These are phyloP conservation scores for Globisporangium ultimum DNA, from an alignment of 352 stramenopile genomes.

Conservation along the genomic window DNA sequence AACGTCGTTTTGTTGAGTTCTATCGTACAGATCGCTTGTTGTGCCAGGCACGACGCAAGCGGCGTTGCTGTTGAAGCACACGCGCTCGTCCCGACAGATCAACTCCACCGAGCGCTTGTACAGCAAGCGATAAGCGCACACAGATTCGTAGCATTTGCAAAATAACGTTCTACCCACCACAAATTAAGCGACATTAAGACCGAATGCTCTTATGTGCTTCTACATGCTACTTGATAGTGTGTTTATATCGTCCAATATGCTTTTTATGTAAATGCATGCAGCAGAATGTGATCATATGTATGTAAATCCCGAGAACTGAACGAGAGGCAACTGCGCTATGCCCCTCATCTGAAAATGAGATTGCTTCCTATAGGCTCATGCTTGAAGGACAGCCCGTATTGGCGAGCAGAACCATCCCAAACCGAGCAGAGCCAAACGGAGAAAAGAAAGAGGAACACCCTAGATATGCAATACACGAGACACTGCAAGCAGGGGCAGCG, in stretches of 20 bases:
- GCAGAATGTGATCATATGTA: background rate
- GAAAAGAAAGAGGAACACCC: background rate
- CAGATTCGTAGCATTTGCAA: too few relatives aligned
- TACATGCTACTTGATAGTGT: too few relatives aligned
- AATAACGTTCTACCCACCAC: background rate
- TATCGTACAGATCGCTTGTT: constrained; percentile 48
- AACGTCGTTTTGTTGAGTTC: constrained; percentile 5
- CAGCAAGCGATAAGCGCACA: constrained; percentile 28
- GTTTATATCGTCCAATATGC: too few relatives aligned
- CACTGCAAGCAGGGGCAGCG: background rate
- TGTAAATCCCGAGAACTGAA: constrained; percentile 21
- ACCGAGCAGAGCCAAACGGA: constrained; percentile 33
- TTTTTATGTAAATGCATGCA: too few relatives aligned
- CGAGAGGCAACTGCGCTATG: constrained; percentile 13
- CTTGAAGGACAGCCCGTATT: constrained; percentile 33
- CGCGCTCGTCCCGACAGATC: constrained; percentile 72
- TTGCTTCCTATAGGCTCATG: constrained; percentile 29
- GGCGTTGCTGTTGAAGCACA: constrained; percentile 73
- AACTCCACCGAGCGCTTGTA: constrained; percentile 74
- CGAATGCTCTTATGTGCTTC: too few relatives aligned
- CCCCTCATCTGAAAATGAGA: constrained; percentile 21
- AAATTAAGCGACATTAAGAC: too few relatives aligned
- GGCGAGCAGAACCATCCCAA: constrained; percentile 29
- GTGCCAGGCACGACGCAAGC: constrained; percentile 63
- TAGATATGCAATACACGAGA: background rate